Evolutionary conservation across 495 filamentous ascomycete species (phyloP).

Genomic region (Talaromyces nanjingensis): DNA sequence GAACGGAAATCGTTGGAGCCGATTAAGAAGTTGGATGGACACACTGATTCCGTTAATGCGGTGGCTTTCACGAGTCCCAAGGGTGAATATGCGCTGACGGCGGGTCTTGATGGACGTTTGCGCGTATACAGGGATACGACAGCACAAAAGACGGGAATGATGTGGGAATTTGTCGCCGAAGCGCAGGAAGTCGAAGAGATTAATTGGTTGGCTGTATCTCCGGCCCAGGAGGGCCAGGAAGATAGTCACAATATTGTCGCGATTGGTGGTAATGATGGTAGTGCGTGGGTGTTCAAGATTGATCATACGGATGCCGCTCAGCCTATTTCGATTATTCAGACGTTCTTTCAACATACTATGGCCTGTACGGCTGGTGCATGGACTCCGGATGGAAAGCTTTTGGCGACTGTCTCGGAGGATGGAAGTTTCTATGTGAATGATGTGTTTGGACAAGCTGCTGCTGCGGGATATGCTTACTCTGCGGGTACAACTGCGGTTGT

Average conservation of each 20-base stretch:
- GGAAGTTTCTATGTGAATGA: conserved; percentile 88
- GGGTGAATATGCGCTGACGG: conserved; percentile 80
- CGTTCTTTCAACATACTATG: conserved; percentile 82
- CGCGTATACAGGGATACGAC: conserved; percentile 46
- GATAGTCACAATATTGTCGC: conserved; percentile 76
- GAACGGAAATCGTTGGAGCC: conserved; percentile 54
- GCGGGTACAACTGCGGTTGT: conserved; percentile 68
- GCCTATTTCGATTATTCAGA: conserved; percentile 73
- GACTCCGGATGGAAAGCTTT: conserved; percentile 79
- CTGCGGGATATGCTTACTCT: conserved; percentile 60
- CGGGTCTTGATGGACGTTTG: conserved; percentile 74
- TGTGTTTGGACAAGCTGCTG: conserved; percentile 76
- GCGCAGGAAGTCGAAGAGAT: conserved; percentile 88
- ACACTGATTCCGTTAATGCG: conserved; percentile 85
- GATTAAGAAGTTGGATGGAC: conserved; percentile 68
- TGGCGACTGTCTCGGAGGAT: conserved; percentile 88
- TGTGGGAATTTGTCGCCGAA: conserved; percentile 60
- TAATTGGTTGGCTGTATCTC: conserved; percentile 81
- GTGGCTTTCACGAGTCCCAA: conserved; percentile 74
- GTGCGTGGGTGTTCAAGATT: conserved; percentile 88
- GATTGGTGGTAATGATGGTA: conserved; percentile 85
- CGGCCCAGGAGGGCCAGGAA: conserved; percentile 48
- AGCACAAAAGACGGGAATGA: conserved; percentile 30
- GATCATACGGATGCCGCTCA: conserved; percentile 53
- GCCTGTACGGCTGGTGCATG: conserved; percentile 87